Percentiles rank a stretch among this genome's conserved stretches.
Conservation (phyloP, 148 eudicot species). For the Simmondsia chinensis region DNA sequence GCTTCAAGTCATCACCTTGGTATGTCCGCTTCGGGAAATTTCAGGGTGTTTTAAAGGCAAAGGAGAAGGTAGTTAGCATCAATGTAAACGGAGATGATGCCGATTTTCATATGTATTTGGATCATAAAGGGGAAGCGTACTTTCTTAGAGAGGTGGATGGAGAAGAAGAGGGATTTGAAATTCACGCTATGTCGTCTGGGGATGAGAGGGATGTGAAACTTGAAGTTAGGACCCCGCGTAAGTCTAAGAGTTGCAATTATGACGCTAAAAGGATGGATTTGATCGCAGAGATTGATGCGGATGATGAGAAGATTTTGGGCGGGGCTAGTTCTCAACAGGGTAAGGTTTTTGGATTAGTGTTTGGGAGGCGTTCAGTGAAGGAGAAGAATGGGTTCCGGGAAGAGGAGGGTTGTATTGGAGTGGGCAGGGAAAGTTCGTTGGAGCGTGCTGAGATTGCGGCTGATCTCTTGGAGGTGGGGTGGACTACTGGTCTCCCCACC, state of each 20-base stretch:
- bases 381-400: slow-evolving; percentile 19
- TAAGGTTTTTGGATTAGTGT: slow-evolving; percentile 55
- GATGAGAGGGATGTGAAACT: slow-evolving; percentile 45
- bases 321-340: slow-evolving; percentile 30
- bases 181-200: slow-evolving; percentile 37
- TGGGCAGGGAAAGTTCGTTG: slow-evolving; percentile 30
- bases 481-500: slow-evolving; percentile 73
- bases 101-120: slow-evolving; percentile 75
- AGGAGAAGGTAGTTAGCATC: slow-evolving; percentile 57
- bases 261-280: slow-evolving; percentile 23
- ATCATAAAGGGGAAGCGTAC: slow-evolving; percentile 75
- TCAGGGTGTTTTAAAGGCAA: slow-evolving; percentile 81
- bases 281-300: slow-evolving; percentile 30
- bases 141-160: slow-evolving; percentile 55
- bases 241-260: slow-evolving; percentile 47
- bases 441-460: slow-evolving; percentile 94
- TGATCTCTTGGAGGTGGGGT: slow-evolving; percentile 74
- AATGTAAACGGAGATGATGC: slow-evolving; percentile 72
- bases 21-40: slow-evolving; percentile 88
- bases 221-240: slow-evolving; percentile 23
- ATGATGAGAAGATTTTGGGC: slow-evolving; percentile 20
- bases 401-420: slow-evolving; percentile 22
- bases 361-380: slow-evolving; percentile 47
- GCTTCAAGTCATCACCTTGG: slow-evolving; percentile 93
- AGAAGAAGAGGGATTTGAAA: slow-evolving; percentile 32